Base-by-base conservation (phyloP, 2,329 filamentous ascomycete species). In the Fusarium sp. region DNA sequence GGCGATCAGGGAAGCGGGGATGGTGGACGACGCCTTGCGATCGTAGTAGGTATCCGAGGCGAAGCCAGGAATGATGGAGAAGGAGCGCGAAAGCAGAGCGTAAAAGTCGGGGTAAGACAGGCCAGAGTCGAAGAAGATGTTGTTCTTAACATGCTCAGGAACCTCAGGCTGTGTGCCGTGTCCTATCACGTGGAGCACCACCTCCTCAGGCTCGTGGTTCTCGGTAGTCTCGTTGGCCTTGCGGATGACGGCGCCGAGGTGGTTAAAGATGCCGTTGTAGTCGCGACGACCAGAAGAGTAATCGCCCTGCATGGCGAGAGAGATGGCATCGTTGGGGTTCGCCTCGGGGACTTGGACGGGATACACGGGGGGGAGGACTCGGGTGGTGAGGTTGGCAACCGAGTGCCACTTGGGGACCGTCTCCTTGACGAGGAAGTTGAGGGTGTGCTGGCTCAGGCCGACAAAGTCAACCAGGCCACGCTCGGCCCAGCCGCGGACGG, bases 61-160 rank as follows among this genome's bases (percentile, higher is more conserved):
- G 61, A 79, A 79, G 10, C 69, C 76, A 9, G 77, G 77, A 10
- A 79, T 66, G 16, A 78, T 35, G 20, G 75, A 61, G 61, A 76
- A 77, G 22, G 75, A 67, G 31, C 60, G 69, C 31, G 75, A 75
- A 40, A 76, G 46, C 1, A 73, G 61, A 10, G 71, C 62, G 57
- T 79, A 79, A 55, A 79, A 79, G 29, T 79, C 75, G 4, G 77
- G 77, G 51, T 79, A 79, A 1, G 76, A 77, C 16, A 79, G 72
- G 42, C 68, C 64, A 49, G 70, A 42, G 40, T 79, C 75, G 64
- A 79, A 79, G 60, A 62, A 60, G 57, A 79, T 74, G 58, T 73
- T 65, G 59, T 71, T 57, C 55, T 64, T 60, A 27, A 79, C 67
- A 17, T 73, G 46, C 0, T 76, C 67, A 14, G 77, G 77, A 7